These are phyloP conservation scores for Sarocladiaceae sp. DNA, from an alignment of 2,329 filamentous ascomycete species.

Conservation along the genomic window DNA sequence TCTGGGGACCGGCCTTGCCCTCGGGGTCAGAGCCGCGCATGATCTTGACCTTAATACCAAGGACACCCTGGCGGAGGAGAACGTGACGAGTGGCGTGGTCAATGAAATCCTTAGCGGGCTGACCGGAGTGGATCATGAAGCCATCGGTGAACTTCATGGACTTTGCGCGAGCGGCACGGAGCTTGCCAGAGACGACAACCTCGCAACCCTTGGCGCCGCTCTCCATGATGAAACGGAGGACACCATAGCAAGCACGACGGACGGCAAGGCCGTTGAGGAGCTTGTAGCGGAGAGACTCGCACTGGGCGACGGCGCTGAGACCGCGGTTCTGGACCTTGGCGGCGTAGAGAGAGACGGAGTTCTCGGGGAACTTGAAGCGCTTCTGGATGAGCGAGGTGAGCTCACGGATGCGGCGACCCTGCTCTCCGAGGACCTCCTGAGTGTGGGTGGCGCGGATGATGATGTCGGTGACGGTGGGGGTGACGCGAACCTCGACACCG, in stretches of 20 bases:
- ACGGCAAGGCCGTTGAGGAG: conserved; percentile 99
- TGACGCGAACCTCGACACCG: conserved; percentile 99
- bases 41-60: conserved; percentile 99
- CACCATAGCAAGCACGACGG: conserved; percentile 98
- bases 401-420: conserved; percentile 99
- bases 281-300: conserved; percentile 99
- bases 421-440: conserved; percentile 99
- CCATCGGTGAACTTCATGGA: conserved; percentile 99
- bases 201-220: conserved; percentile 99
- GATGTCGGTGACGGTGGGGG: conserved; percentile 99
- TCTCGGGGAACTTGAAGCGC: conserved; percentile 99
- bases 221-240: conserved; percentile 99
- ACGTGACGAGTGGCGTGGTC: conserved; percentile 98
- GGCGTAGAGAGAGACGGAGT: conserved; percentile 99
- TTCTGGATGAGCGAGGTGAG: conserved; percentile 99
- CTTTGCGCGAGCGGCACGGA: conserved; percentile 98
- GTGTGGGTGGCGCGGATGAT: conserved; percentile 99
- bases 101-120: conserved; percentile 99
- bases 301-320: conserved; percentile 99
- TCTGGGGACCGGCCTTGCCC: conserved; percentile 96
- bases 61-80: conserved; percentile 97
- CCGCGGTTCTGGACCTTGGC: conserved; percentile 99
- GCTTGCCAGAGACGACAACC: conserved; percentile 98
- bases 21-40: conserved; percentile 99
- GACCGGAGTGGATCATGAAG: conserved; percentile 99